phyloP scores from a whole-genome alignment of 2,329 filamentous ascomycete species.

The Helminthosporium solani region DNA sequence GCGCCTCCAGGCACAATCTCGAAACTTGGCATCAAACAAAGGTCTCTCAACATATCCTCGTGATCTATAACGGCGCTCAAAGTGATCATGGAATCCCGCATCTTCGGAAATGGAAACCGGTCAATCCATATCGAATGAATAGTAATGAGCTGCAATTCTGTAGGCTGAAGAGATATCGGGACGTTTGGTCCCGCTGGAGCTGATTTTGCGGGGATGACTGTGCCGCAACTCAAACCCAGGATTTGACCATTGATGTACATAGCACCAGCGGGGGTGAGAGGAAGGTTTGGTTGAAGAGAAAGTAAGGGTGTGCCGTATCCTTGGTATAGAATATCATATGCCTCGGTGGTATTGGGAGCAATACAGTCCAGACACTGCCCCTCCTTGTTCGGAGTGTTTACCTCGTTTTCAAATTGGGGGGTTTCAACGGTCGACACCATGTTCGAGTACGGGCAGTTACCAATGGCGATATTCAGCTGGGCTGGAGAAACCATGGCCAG shows the following conservation, averaged over 20 bases:
- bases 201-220: constrained; percentile 24
- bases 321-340: not conserved
- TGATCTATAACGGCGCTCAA: constrained; percentile 36
- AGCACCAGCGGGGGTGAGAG: constrained; percentile 28
- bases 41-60: constrained; percentile 40
- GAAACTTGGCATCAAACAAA: constrained; percentile 39
- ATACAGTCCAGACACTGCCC: not conserved
- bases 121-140: constrained; percentile 45
- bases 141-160: constrained; percentile 33
- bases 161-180: constrained; percentile 35
- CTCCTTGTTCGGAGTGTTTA: not conserved
- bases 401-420: not conserved
- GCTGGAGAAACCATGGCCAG: not conserved
- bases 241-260: constrained; percentile 36
- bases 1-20: constrained; percentile 25
- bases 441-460: not conserved
- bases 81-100: constrained; percentile 44
- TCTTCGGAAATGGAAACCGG: constrained; percentile 44
- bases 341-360: not conserved
- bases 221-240: constrained; percentile 32
- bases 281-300: constrained; percentile 7
- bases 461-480: not conserved
- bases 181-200: constrained; percentile 16
- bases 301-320: constrained; percentile 2
- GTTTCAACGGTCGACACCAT: not conserved